Evolutionary conservation across 176 grass and related monocot species (phyloP).

Genomic region (Paspalum vaginatum): DNA sequence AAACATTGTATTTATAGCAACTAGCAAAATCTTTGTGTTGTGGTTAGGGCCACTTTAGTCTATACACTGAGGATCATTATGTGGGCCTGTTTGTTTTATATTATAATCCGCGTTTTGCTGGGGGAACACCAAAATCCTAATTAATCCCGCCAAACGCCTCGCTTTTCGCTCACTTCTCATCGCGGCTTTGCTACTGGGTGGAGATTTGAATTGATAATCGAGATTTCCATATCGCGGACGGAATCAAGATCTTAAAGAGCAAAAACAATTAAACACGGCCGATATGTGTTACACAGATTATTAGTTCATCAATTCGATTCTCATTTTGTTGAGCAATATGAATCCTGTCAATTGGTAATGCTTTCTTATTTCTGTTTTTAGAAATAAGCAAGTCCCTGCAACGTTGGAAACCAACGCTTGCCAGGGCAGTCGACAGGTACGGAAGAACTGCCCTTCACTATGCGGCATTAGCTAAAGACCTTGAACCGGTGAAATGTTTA

Average conservation of each 20-base stretch:
- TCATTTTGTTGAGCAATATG: background rate
- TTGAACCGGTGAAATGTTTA: constrained; percentile 10
- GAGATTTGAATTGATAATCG: no score
- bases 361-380: background rate
- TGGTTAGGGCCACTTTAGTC: background rate
- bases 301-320: background rate
- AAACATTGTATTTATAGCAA: background rate
- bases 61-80: background rate
- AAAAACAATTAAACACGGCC: no score
- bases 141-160: no score
- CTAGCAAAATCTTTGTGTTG: background rate
- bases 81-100: background rate
- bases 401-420: background rate
- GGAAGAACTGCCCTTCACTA: constrained; percentile 56
- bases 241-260: no score
- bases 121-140: no score
- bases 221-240: no score
- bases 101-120: no score
- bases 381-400: constrained; percentile 29
- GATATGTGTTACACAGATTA: background rate
- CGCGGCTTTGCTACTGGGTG: no score
- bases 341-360: background rate
- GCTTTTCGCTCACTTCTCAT: no score
- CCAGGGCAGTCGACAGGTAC: background rate
- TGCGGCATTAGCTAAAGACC: constrained; percentile 3